Evolutionary conservation across 2,329 filamentous ascomycete genomes (phyloP).

Genomic region (Stagonosporopsis rhizophila): DNA sequence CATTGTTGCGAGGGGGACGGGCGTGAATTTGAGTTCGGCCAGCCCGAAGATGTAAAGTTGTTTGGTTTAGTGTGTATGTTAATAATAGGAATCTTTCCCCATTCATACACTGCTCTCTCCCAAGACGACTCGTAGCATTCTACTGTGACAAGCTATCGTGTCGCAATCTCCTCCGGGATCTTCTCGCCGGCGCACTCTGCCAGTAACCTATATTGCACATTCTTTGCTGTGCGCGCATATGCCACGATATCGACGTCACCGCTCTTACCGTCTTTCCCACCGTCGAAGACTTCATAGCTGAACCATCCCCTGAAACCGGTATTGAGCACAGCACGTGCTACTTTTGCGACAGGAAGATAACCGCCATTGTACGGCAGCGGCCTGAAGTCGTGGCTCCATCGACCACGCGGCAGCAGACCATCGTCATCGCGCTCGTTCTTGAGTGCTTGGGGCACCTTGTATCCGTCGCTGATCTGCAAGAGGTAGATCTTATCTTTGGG

Average conservation of each 20-base stretch:
- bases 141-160: conserved; percentile 13
- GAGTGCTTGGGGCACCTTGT: conserved; percentile 66
- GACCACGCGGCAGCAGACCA: conserved; percentile 66
- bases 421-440: conserved; percentile 56
- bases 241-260: conserved; percentile 58
- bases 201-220: conserved; percentile 53
- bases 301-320: conserved; percentile 74
- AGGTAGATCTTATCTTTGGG: conserved; percentile 76
- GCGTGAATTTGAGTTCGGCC: neutral
- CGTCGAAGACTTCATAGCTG: conserved; percentile 74
- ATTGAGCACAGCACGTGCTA: conserved; percentile 68
- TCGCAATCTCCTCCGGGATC: conserved; percentile 22
- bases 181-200: conserved; percentile 36
- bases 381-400: conserved; percentile 75
- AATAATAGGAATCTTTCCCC: neutral
- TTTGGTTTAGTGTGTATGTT: neutral
- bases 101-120: conserved; percentile 1
- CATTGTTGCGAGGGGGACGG: neutral
- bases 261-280: conserved; percentile 61
- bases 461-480: conserved; percentile 78
- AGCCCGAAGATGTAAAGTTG: neutral
- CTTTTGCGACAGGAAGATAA: conserved; percentile 71
- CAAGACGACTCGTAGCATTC: neutral
- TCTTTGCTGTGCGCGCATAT: conserved; percentile 62
- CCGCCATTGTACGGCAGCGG: conserved; percentile 74